Base-by-base conservation (phyloP, 192 early-diverging fungal species). In the Diversispora epigaea region DNA sequence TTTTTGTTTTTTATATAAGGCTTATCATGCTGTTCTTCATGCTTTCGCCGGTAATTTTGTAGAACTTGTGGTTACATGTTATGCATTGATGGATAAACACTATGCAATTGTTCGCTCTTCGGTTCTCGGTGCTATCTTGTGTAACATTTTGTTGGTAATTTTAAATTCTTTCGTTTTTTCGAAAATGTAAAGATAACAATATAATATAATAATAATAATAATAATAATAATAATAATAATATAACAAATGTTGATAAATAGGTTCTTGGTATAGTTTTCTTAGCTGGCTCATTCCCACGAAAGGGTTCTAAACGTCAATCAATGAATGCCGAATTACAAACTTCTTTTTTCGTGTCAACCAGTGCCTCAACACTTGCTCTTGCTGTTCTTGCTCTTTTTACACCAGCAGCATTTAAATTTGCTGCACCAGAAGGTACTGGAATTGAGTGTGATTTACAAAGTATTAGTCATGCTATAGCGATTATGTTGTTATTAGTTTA, bases 51-150 rank as follows among this genome's bases (percentile, higher is more conserved):
- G 82, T 58, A 83, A 78, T 57, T 55, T 73, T 2, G 76, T 83
- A 63, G 82, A 83, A 66, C 63, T 83, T 64, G 77, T 80, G 6
- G 71, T 78, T 46, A 75, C 77, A 12, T 60, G 73, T 2, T 80
- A 80, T 25, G 82, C 82, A 4, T 66, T 83, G 40, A 46, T 58
- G 7, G 80, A 80, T 11, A 77, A 77, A 46, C 43, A 77, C 3
- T 73, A 80, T 21, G 19, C 49, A 9, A 77, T 83, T 47, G 82
- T 83, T 19, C 82, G 80, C 50, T 79, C 82, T 25, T 78, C 93
- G 6, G 81, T 96, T 56, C 84, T 98, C 14, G 96, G 96, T 11
- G 93, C 93, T 25, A 94, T 98, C 73, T 84, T 98, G 17, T 93
- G 92, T 72, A 98, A 98, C 78, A 81, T 96, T 80, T 81, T 98